Base-by-base conservation (phyloP, 805 yeast genomes). In the Spencermartinsiella europaea region DNA sequence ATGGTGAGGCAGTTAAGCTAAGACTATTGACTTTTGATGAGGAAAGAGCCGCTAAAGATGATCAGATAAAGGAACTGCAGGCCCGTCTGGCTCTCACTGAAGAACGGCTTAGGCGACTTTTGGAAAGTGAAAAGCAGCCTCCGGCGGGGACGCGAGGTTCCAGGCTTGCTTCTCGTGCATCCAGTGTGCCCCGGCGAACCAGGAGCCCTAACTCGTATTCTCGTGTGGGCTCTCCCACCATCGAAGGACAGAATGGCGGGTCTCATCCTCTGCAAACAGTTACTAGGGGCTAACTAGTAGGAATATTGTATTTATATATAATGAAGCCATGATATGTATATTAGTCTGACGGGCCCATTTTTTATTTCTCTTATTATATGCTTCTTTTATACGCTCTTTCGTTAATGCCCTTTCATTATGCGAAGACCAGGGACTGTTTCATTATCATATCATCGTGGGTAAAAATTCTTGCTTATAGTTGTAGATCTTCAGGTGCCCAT, bases 401-500 rank as follows among this genome's bases (percentile, higher is more conserved):
- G n/a, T n/a, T n/a, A n/a, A n/a, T n/a, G n/a, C n/a, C n/a, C n/a
- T n/a, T n/a, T n/a, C n/a, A n/a, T n/a, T n/a, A n/a, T n/a, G n/a
- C n/a, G n/a, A n/a, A n/a, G n/a, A n/a, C n/a, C n/a, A n/a, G n/a
- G n/a, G n/a, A n/a, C n/a, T n/a, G n/a, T n/a, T n/a, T n/a, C n/a
- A n/a, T n/a, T n/a, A n/a, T n/a, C n/a, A n/a, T n/a, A n/a, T n/a
- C n/a, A n/a, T n/a, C n/a, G n/a, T n/a, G n/a, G n/a, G n/a, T n/a
- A n/a, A n/a, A n/a, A n/a, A n/a, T n/a, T 25, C 12, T 25, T 12
- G 7, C 31, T 25, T 25, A 25, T 12, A 25, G 36, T 22, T 35
- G 12, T 15, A 14, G 21, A 12, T 38, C 36, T 27, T 50, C 50
- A 38, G 45, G 33, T n/a, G 49, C 48, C 88, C 88, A 85, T 37